Conservation (phyloP, 139 green algal species). For the Nannochloris sp. region DNA sequence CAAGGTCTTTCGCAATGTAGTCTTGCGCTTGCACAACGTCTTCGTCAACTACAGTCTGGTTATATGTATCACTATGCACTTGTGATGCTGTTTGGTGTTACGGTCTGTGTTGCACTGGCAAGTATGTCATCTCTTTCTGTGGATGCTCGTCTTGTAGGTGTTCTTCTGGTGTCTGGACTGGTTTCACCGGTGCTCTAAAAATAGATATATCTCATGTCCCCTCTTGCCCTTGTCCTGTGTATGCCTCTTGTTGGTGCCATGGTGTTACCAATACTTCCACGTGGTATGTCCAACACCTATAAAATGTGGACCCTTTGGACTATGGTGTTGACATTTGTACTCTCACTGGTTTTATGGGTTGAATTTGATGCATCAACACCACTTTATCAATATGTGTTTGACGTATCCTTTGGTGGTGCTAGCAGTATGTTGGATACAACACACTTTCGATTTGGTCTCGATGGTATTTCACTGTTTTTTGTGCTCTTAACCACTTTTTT, state of each 20-base stretch:
- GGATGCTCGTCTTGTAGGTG: conserved; percentile 41
- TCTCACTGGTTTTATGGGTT: conserved; percentile 41
- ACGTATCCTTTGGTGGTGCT: not conserved
- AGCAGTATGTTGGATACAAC: conserved; percentile 19
- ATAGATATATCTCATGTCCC: conserved; percentile 27
- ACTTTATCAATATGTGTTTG: conserved; percentile 45
- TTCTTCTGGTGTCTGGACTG: conserved; percentile 40
- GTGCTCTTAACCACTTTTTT: conserved; percentile 55
- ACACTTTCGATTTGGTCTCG: conserved; percentile 42
- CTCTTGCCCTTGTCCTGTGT: conserved; percentile 19
- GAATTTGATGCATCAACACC: conserved; percentile 44
- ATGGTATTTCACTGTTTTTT: conserved; percentile 59
- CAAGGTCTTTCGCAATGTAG: conserved; percentile 30
- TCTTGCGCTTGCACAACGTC: conserved; percentile 18
- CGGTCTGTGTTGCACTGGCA: conserved; percentile 29
- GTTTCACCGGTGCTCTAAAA: conserved; percentile 28
- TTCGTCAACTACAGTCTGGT: conserved; percentile 39
- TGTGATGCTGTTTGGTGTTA: conserved; percentile 43
- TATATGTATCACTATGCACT: conserved; percentile 53
- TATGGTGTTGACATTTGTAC: conserved; percentile 34
- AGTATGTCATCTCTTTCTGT: conserved; percentile 35
- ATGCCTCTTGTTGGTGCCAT: conserved; percentile 18
- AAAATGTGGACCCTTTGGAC: conserved; percentile 25
- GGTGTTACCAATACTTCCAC: conserved; percentile 33
- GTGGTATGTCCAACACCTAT: conserved; percentile 36